Percentiles rank a stretch among this genome's conserved stretches.
Conservation (phyloP, 2,329 filamentous ascomycete genomes). For the Talaromyces verruculosus region DNA sequence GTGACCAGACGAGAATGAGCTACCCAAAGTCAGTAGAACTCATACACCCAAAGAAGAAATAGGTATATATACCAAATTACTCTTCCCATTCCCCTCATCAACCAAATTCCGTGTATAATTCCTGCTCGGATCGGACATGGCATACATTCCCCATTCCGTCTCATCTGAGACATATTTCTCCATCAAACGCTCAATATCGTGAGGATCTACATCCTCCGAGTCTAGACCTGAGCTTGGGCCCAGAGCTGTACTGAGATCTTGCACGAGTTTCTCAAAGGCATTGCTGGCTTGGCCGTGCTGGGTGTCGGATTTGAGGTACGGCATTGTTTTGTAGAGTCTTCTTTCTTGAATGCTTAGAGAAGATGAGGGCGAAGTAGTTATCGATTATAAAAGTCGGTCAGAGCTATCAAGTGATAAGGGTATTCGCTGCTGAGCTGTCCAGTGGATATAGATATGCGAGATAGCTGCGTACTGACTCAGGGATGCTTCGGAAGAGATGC, state of each 20-base stretch:
- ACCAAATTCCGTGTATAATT: slow-evolving; percentile 87
- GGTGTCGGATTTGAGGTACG: slow-evolving; percentile 32
- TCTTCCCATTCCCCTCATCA: slow-evolving; percentile 82
- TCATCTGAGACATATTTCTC: slow-evolving; percentile 67
- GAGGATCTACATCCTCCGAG: slow-evolving; percentile 76
- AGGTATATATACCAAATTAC: slow-evolving; percentile 59
- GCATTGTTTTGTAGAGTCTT: slow-evolving; percentile 29
- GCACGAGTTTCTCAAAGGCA: slow-evolving; percentile 68
- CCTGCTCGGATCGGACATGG: slow-evolving; percentile 66
- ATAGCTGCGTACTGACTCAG: not conserved
- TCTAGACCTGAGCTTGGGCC: slow-evolving; percentile 79
- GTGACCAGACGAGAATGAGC: slow-evolving; percentile 87
- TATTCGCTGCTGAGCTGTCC: not conserved
- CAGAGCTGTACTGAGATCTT: slow-evolving; percentile 69
- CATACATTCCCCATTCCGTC: slow-evolving; percentile 72
- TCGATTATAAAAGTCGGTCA: not conserved
- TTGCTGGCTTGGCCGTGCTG: not conserved
- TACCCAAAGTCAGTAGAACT: slow-evolving; percentile 35
- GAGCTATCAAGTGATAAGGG: not conserved
- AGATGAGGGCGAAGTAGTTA: not conserved
- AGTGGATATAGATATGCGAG: slow-evolving; percentile 6
- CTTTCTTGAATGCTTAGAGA: not conserved
- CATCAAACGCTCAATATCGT: slow-evolving; percentile 72
- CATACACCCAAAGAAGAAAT: not conserved
- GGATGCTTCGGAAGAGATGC: not conserved